These are phyloP conservation scores for Talaromyces atroroseus DNA, from an alignment of 2,329 filamentous ascomycete genomes.

Conservation along the genomic window DNA sequence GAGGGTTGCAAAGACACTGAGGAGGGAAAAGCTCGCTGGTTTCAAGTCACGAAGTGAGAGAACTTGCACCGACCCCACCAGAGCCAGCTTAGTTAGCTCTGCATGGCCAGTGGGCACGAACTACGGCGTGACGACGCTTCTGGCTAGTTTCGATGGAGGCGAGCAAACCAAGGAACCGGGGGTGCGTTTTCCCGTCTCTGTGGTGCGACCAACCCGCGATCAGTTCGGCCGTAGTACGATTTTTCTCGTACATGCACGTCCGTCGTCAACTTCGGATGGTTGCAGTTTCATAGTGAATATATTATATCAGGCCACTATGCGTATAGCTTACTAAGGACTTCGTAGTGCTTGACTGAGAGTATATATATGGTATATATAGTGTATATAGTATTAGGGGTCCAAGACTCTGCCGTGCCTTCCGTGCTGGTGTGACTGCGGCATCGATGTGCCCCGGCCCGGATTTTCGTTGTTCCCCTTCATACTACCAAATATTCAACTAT, in stretches of 20 bases:
- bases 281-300: too few relatives aligned
- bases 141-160: slow-evolving; percentile 5
- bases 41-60: neutral
- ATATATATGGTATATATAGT: too few relatives aligned
- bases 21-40: neutral
- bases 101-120: neutral
- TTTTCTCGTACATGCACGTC: too few relatives aligned
- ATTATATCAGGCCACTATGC: too few relatives aligned
- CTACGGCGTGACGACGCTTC: neutral
- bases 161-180: slow-evolving; percentile 1
- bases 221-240: too few relatives aligned
- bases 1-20: neutral
- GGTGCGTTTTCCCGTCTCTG: neutral
- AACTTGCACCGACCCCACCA: neutral
- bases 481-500: neutral
- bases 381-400: neutral
- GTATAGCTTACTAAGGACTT: too few relatives aligned
- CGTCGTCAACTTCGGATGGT: too few relatives aligned
- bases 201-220: neutral
- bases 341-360: too few relatives aligned
- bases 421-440: slow-evolving; percentile 13
- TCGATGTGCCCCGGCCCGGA: neutral
- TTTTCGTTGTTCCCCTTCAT: neutral
- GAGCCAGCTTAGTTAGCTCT: neutral
- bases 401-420: neutral